These are phyloP conservation scores for Rhynchospora pubera DNA, from an alignment of 176 grass and related monocot species.

Conservation along the genomic window DNA sequence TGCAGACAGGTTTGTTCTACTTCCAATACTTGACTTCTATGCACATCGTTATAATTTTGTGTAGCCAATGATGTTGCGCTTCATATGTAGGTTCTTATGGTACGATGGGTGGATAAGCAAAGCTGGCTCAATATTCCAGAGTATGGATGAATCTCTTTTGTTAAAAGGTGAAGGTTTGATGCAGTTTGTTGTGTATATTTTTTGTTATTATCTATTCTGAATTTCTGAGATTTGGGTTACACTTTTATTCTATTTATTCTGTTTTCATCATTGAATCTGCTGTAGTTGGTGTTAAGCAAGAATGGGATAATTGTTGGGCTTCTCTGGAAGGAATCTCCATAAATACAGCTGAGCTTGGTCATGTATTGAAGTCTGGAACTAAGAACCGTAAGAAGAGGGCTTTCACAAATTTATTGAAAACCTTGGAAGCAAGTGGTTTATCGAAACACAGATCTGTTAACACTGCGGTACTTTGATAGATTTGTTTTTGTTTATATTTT, in stretches of 20 bases:
- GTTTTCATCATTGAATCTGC: slow-evolving; percentile 20
- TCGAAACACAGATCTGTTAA: slow-evolving; percentile 60
- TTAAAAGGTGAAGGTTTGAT: slow-evolving; percentile 39
- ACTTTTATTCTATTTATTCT: neutral
- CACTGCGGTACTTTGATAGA: slow-evolving; percentile 43
- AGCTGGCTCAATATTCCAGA: slow-evolving; percentile 32
- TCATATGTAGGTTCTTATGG: slow-evolving; percentile 62
- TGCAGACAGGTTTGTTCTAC: slow-evolving; percentile 45
- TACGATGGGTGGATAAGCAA: slow-evolving; percentile 57
- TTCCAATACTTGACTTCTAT: slow-evolving; percentile 6
- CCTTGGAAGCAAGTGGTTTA: slow-evolving; percentile 76
- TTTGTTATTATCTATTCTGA: neutral
- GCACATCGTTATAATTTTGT: neutral
- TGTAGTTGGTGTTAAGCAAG: slow-evolving; percentile 27
- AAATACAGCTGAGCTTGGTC: slow-evolving; percentile 57
- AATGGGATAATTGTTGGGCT: slow-evolving; percentile 54
- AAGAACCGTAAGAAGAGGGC: slow-evolving; percentile 88
- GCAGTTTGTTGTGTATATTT: neutral
- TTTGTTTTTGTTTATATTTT: neutral
- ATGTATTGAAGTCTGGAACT: slow-evolving; percentile 60
- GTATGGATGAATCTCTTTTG: slow-evolving; percentile 24
- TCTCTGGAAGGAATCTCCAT: slow-evolving; percentile 60
- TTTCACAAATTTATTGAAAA: slow-evolving; percentile 65
- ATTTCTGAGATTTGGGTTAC: neutral
- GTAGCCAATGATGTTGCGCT: neutral